phyloP scores from a whole-genome alignment of 139 green algal genomes.

The Nannochloris sp. region DNA sequence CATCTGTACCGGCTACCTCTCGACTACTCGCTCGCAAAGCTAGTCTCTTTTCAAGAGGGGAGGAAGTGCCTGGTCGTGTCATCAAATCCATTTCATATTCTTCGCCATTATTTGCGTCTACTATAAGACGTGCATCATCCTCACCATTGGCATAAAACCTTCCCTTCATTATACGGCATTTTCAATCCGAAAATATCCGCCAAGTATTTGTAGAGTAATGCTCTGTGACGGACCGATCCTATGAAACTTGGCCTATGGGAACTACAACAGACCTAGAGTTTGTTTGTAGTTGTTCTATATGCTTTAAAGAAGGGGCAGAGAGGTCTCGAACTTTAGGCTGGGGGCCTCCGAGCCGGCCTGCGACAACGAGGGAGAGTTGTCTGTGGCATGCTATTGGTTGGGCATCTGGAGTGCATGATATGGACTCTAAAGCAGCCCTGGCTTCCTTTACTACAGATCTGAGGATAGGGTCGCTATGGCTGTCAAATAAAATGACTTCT shows the following conservation, averaged over 20 bases:
- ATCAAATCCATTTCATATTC: slow-evolving; percentile 7
- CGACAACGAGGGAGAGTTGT: slow-evolving; percentile 42
- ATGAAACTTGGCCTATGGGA: slow-evolving; percentile 46
- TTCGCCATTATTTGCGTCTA: neutral
- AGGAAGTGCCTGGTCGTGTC: neutral
- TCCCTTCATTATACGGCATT: slow-evolving; percentile 52
- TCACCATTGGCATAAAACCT: neutral
- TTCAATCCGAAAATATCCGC: slow-evolving; percentile 50
- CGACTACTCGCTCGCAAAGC: neutral
- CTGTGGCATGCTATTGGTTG: slow-evolving; percentile 14
- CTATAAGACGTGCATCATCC: neutral
- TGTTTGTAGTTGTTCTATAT: slow-evolving; percentile 14
- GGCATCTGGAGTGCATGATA: neutral
- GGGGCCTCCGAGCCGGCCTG: slow-evolving; percentile 36
- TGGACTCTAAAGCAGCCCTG: slow-evolving; percentile 10
- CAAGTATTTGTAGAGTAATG: slow-evolving; percentile 84
- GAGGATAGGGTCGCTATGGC: slow-evolving; percentile 27
- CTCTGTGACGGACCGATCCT: slow-evolving; percentile 59
- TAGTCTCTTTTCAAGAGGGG: neutral
- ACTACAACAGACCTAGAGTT: slow-evolving; percentile 34
- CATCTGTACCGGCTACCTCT: no score
- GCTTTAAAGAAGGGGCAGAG: neutral
- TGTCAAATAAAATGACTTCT: slow-evolving; percentile 47
- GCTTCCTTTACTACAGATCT: slow-evolving; percentile 4
- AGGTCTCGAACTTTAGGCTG: neutral